Evolutionary conservation across 2,329 filamentous ascomycete genomes (phyloP).

Genomic region (Aspergillus tamarii): DNA sequence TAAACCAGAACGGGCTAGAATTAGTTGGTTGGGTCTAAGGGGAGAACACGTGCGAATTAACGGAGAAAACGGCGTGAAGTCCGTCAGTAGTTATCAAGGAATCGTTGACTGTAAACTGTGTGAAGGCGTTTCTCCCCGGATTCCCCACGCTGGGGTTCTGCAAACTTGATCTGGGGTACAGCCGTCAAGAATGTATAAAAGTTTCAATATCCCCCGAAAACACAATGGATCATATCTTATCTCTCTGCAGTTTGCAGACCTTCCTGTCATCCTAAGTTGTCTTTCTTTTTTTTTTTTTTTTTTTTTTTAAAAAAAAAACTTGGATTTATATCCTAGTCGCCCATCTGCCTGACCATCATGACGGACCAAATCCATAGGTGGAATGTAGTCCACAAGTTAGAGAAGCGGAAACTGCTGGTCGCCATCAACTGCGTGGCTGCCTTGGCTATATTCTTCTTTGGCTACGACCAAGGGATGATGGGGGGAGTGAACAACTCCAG

Average conservation of each 20-base stretch:
- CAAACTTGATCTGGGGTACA: background rate
- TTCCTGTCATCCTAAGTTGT: background rate
- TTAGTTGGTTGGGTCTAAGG: background rate
- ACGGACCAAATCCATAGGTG: slow-evolving; percentile 40
- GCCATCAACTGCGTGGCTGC: slow-evolving; percentile 66
- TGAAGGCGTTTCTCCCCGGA: background rate
- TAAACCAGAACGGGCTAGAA: background rate
- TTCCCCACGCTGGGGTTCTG: background rate
- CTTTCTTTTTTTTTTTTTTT: no score
- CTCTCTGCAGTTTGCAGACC: background rate
- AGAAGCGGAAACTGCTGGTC: slow-evolving; percentile 62
- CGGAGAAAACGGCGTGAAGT: background rate
- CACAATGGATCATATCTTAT: background rate
- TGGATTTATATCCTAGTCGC: background rate
- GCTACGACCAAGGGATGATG: slow-evolving; percentile 60
- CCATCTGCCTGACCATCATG: background rate
- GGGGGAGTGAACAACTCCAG: slow-evolving; percentile 69
- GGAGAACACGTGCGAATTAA: background rate
- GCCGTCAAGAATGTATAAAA: background rate
- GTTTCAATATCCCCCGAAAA: background rate
- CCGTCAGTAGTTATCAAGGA: background rate
- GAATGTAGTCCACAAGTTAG: slow-evolving; percentile 57
- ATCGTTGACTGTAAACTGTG: background rate
- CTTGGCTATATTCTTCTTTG: slow-evolving; percentile 71
- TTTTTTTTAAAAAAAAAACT: background rate